phyloP scores from a whole-genome alignment of 1,139 yeast genomes.

The Yamadazyma songkhlaensis region DNA sequence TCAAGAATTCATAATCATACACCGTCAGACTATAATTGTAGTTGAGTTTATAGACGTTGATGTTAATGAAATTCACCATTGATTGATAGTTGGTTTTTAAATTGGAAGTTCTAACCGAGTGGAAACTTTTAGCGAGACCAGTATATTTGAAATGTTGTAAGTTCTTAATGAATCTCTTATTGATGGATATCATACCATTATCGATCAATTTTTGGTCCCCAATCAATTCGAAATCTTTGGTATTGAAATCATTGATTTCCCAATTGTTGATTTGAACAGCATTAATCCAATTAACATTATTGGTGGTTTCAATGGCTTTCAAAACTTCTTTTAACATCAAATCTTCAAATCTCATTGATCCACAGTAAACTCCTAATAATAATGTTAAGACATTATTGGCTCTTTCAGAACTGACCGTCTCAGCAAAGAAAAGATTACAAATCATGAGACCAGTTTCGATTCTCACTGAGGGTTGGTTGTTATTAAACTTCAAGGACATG shows the following conservation, averaged over 20 bases:
- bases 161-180: conserved; percentile 48
- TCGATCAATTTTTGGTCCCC: conserved; percentile 46
- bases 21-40: conserved; percentile 21
- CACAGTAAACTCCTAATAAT: conserved; percentile 54
- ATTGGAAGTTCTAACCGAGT: background rate
- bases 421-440: conserved; percentile 33
- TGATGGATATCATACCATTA: conserved; percentile 53
- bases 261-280: conserved; percentile 48
- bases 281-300: conserved; percentile 56
- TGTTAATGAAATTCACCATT: conserved; percentile 10
- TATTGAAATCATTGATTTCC: conserved; percentile 54
- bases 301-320: conserved; percentile 51
- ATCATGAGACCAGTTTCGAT: conserved; percentile 45
- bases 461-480: conserved; percentile 21
- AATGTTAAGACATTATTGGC: conserved; percentile 50
- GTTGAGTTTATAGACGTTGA: conserved; percentile 12
- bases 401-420: conserved; percentile 32
- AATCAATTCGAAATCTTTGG: conserved; percentile 40
- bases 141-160: conserved; percentile 11
- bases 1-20: conserved; percentile 63
- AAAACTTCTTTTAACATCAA: conserved; percentile 55
- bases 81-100: conserved; percentile 5
- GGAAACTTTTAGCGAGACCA: background rate
- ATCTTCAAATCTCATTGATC: conserved; percentile 63
- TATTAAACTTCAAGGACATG: conserved; percentile 26